Evolutionary conservation across 768 basidiomycete species (phyloP).

Genomic region (Fibroporia radiculosa): DNA sequence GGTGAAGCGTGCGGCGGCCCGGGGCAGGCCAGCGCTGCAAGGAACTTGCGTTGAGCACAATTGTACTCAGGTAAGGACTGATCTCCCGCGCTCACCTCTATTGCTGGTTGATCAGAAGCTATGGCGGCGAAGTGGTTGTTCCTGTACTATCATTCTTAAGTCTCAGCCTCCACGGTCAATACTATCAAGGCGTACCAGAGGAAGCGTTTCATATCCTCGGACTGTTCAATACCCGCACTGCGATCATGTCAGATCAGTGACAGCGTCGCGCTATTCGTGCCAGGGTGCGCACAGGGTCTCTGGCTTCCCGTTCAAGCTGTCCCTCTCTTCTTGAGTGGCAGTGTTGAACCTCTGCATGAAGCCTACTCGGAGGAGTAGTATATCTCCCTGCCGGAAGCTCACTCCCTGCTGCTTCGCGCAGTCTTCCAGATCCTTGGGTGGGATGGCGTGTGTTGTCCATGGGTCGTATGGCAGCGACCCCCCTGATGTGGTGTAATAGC

Average conservation of each 20-base stretch:
- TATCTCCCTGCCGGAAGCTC: slow-evolving; percentile 49
- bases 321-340: slow-evolving; percentile 35
- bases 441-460: slow-evolving; percentile 47
- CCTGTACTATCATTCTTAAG: slow-evolving; percentile 27
- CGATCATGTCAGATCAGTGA: neutral
- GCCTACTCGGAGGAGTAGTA: slow-evolving; percentile 52
- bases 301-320: slow-evolving; percentile 31
- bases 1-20: slow-evolving; percentile 44
- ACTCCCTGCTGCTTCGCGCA: slow-evolving; percentile 55
- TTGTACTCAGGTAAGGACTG: neutral
- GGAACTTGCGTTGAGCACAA: neutral
- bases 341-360: slow-evolving; percentile 51
- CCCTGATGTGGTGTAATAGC: slow-evolving; percentile 34
- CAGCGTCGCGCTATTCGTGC: neutral
- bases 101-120: slow-evolving; percentile 58
- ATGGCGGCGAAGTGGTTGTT: slow-evolving; percentile 68
- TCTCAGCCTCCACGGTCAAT: neutral
- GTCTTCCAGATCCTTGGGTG: slow-evolving; percentile 46
- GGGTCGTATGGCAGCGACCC: slow-evolving; percentile 52
- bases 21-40: slow-evolving; percentile 47
- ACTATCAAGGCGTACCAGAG: slow-evolving; percentile 43
- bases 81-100: slow-evolving; percentile 43
- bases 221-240: slow-evolving; percentile 63
- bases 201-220: slow-evolving; percentile 64
- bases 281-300: slow-evolving; percentile 45